phyloP scores from a whole-genome alignment of 2,329 filamentous ascomycete genomes.

The Scopulariopsis brevicaulis region DNA sequence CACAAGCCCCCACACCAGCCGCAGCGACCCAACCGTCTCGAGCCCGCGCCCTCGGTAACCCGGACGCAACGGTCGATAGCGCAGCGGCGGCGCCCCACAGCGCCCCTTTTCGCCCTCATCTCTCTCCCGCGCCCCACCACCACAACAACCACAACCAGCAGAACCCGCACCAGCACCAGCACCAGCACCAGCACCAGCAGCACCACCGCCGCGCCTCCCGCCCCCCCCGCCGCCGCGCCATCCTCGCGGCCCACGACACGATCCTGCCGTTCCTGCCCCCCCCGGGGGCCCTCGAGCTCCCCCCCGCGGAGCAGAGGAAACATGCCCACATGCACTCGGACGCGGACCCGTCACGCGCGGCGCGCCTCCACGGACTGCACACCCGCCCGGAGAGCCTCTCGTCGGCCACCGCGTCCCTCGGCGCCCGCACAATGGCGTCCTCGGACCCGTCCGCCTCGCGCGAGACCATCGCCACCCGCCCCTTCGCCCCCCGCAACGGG shows the following conservation, averaged over 20 bases:
- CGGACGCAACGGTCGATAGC: neutral
- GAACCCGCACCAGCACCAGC: neutral
- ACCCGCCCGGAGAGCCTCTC: constrained; percentile 33
- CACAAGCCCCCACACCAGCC: constrained; percentile 7
- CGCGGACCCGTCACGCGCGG: constrained; percentile 12
- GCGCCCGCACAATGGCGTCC: constrained; percentile 33
- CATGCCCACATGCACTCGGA: constrained; percentile 16
- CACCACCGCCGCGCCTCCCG: neutral
- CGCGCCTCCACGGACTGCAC: constrained; percentile 18
- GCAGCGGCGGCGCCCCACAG: neutral
- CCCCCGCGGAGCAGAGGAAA: neutral
- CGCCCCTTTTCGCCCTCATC: neutral
- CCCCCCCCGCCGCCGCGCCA: neutral
- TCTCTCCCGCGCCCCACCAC: neutral
- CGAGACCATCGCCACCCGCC: constrained; percentile 30
- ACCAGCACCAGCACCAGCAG: neutral
- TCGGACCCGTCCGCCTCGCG: constrained; percentile 20
- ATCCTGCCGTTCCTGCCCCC: neutral
- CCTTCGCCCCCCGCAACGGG: constrained; percentile 64
- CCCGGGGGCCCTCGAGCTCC: neutral
- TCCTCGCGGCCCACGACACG: neutral
- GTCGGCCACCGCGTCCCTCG: constrained; percentile 31
- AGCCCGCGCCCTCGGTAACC: neutral
- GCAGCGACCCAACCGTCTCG: neutral
- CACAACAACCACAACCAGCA: neutral